Evolutionary conservation across 352 stramenopile genomes (phyloP).

Genomic region (Phytophthora ohioensis): DNA sequence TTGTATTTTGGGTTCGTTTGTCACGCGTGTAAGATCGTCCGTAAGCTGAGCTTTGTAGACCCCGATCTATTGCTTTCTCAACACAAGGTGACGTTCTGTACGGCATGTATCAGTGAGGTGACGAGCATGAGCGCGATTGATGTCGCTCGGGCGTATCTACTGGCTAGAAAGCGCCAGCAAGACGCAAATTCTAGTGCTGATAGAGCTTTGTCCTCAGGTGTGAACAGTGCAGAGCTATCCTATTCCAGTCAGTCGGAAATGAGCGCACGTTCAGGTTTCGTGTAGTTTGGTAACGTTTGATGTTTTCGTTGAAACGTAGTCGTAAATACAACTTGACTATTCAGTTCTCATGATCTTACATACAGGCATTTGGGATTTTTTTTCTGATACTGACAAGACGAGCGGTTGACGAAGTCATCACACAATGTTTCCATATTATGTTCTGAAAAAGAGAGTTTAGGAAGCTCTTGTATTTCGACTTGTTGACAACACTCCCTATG

Average conservation of each 20-base stretch:
- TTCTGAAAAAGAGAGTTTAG: too few relatives aligned
- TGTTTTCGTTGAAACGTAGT: not conserved
- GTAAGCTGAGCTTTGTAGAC: conserved; percentile 47
- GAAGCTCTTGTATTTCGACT: too few relatives aligned
- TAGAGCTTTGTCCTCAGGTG: conserved; percentile 17
- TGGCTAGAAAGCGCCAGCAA: conserved; percentile 32
- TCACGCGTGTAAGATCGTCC: conserved; percentile 32
- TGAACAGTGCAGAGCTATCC: conserved; percentile 16
- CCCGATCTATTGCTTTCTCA: conserved; percentile 38
- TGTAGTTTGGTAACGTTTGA: not conserved
- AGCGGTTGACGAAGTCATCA: too few relatives aligned
- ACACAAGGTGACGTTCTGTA: conserved; percentile 45
- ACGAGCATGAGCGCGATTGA: conserved; percentile 28
- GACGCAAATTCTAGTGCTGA: conserved; percentile 15
- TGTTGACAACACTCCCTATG: too few relatives aligned
- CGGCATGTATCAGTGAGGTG: conserved; percentile 35
- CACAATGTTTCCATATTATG: too few relatives aligned
- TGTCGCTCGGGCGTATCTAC: conserved; percentile 42
- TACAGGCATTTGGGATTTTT: too few relatives aligned
- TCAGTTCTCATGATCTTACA: too few relatives aligned
- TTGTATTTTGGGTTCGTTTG: conserved; percentile 42
- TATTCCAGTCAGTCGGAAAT: conserved; percentile 11
- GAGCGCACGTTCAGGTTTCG: not conserved
- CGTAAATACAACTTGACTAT: too few relatives aligned
- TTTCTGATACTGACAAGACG: too few relatives aligned